Evolutionary conservation across 495 filamentous ascomycete genomes (phyloP), one percentile per base, ranked within the genome.

Genomic region (Hypoxylon crocopeplum): DNA sequence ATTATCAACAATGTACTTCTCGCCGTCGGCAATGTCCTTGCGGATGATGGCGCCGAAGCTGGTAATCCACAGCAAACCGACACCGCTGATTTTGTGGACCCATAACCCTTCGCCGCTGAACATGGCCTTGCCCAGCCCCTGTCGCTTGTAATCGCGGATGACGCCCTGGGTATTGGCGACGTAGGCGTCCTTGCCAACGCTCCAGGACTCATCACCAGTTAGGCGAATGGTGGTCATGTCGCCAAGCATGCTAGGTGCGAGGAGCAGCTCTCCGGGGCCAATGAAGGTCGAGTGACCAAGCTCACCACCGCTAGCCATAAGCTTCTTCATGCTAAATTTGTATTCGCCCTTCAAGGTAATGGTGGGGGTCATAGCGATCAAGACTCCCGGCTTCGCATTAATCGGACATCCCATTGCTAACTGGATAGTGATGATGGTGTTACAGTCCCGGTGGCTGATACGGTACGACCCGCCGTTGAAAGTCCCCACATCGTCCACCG

Each of bases 381-480:
- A 66, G 73, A 52, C 80, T 86, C 91, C 92, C 33, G 94, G 92
- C 63, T 89, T 93, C 0, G 86, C 90, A 12, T 79, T 79, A 37
- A 98, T 65, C 0, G 94, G 93, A 67, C 90, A 95, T 3, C 92
- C 93, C 66, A 93, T 86, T 2, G 94, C 93, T 11, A 98, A 71
- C 68, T 97, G 93, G 2, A 98, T 50, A 0, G 95, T 98, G 38
- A 97, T 64, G 33, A 98, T 83, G 0, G 91, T 91, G 69, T 98
- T 98, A 34, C 83, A 86, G 66, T 98, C 93, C 5, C 94, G 82
- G 66, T 98, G 94, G 62, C 91, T 94, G 72, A 98, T 91, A 16
- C 95, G 79, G 69, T 93, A 98, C 59, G 86, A 92, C 7, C 94
- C 94, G 8, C 94, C 94, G 75, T 98, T 97, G 80, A 98, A 98